These are phyloP conservation scores for Rosa lucieae DNA, from an alignment of 306 rosid genomes.

Conservation along the genomic window DNA sequence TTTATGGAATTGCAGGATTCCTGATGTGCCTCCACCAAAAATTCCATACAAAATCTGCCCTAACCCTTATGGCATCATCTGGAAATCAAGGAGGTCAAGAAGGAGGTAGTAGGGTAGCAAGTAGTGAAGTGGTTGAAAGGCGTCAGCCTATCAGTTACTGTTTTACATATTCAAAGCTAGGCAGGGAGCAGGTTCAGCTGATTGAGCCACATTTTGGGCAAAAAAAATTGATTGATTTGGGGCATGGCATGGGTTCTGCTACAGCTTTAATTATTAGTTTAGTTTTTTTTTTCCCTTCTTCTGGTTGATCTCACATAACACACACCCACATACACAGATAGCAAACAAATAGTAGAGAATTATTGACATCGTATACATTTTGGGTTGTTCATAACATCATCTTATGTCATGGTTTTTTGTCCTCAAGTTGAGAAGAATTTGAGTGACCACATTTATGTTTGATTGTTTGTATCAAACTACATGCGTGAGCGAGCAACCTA, in stretches of 20 bases:
- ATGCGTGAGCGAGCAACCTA: background rate
- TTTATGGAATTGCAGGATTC: conserved; percentile 49
- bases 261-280: background rate
- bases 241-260: background rate
- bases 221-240: background rate
- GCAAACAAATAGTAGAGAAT: conserved; percentile 8
- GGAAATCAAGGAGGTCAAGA: conserved; percentile 73
- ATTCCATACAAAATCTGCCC: conserved; percentile 86
- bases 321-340: conserved; percentile 5
- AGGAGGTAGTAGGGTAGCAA: conserved; percentile 26
- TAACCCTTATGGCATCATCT: conserved; percentile 74
- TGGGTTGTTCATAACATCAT: background rate
- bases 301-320: background rate
- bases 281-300: background rate
- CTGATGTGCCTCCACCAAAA: conserved; percentile 49
- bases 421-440: background rate
- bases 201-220: conserved; percentile 3
- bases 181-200: conserved; percentile 5
- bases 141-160: background rate
- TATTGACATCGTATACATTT: conserved; percentile 8
- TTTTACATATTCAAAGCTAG: background rate
- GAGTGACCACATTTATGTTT: background rate
- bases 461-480: background rate
- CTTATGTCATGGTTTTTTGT: background rate
- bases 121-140: conserved; percentile 24